Base-by-base conservation (phyloP, 2,329 filamentous ascomycete genomes). In the Elsinoe fawcettii region DNA sequence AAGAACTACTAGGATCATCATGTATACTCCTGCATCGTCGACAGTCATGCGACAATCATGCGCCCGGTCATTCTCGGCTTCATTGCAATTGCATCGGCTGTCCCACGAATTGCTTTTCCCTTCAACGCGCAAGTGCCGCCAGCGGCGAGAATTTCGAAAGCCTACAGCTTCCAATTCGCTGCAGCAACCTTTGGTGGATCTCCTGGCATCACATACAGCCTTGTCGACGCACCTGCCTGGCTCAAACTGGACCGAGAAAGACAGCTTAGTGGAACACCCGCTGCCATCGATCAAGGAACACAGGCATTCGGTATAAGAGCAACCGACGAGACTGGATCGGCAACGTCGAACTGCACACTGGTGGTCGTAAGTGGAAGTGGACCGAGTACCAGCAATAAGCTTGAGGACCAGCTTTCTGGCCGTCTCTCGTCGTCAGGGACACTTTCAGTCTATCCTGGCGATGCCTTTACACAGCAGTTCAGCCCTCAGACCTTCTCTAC, bases 101-200 rank as follows among this genome's bases (percentile, higher is more conserved):
- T 54, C 12, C 71, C 73, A 16, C 68, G 69, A 44, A 65, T 73
- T 55, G 75, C 75, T 47, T 92, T 91, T 64, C 90, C 90, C 0
- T 78, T 95, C 70, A 95, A 93, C 71, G 84, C 88, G 2, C 90
- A 96, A 70, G 79, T 95, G 1, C 90, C 90, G 30, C 85, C 86
- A 2, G 85, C 91, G 55, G 90, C 88, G 18, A 80, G 87, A 62
- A 76, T 87, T 59, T 80, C 79, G 39, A 67, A 85, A 64, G 76
- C 78, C 2, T 93, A 89, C 70, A 80, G 76, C 8, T 90, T 91
- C 66, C 76, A 80, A 27, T 87, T 95, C 65, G 86, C 87, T 8
- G 71, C 77, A 14, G 83, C 84, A 37, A 95, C 90, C 0, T 95
- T 95, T 71, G 70, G 73, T 41, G 72, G 73, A 34, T 72, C 73